Conservation (phyloP, 257 asterid genomes). For the Scutellaria barbata region DNA sequence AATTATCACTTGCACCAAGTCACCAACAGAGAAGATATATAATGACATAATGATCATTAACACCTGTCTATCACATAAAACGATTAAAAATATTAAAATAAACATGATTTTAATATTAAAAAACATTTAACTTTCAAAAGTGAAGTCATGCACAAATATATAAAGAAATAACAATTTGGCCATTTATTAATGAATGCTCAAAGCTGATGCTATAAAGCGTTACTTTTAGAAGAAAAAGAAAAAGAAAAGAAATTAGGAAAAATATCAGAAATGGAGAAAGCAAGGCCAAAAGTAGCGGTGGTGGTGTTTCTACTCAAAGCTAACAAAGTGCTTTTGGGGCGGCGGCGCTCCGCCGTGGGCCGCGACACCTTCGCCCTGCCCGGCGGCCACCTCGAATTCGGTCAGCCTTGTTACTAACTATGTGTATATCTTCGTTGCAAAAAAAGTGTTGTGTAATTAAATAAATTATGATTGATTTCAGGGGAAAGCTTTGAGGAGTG, state of each 20-base stretch:
- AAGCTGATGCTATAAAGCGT: not conserved
- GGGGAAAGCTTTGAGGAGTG: constrained; percentile 70
- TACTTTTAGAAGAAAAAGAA: not conserved
- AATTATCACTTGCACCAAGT: not conserved
- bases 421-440: too few relatives aligned
- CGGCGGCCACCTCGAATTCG: constrained; percentile 77
- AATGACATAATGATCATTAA: not conserved
- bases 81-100: too few relatives aligned
- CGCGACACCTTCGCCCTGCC: constrained; percentile 63
- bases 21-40: not conserved
- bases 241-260: not conserved
- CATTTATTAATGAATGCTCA: too few relatives aligned
- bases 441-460: too few relatives aligned
- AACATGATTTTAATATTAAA: too few relatives aligned
- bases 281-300: constrained; percentile 64
- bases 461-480: constrained; percentile 7
- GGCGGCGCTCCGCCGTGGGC: constrained; percentile 61
- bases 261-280: constrained; percentile 31
- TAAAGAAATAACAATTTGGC: not conserved
- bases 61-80: not conserved
- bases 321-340: constrained; percentile 57
- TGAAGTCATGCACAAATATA: too few relatives aligned
- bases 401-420: constrained; percentile 26
- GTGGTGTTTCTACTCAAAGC: constrained; percentile 59
- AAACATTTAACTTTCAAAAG: too few relatives aligned